Conservation (phyloP, 805 yeast species). For the Sungouiella thailandica region DNA sequence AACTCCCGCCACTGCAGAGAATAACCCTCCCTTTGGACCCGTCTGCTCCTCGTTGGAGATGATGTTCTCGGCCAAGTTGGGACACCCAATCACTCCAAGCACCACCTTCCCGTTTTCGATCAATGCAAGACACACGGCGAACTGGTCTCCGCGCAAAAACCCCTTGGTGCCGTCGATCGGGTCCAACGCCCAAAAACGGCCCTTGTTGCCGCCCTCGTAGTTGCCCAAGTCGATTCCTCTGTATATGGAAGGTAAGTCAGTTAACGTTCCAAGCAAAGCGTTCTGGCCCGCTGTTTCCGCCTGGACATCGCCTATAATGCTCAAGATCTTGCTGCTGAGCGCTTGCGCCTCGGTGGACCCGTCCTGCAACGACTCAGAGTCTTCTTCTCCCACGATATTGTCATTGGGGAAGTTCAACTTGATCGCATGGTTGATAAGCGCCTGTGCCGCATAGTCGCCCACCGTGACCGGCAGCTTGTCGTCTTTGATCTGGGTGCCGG, state of each 20-base stretch:
- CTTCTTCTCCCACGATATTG: constrained; percentile 92
- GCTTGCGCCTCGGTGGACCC: constrained; percentile 36
- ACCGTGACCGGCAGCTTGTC: constrained; percentile 94
- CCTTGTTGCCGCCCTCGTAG: constrained; percentile 70
- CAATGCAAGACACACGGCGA: constrained; percentile 90
- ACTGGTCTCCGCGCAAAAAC: constrained; percentile 91
- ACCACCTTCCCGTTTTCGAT: constrained; percentile 81
- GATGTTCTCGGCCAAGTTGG: constrained; percentile 66
- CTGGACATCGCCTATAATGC: constrained; percentile 54
- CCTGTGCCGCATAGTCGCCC: constrained; percentile 97
- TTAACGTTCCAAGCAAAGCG: constrained; percentile 37
- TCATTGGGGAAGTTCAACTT: constrained; percentile 76
- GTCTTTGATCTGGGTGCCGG: constrained; percentile 66
- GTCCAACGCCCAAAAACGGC: constrained; percentile 94
- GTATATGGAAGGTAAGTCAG: constrained; percentile 45
- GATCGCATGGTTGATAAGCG: constrained; percentile 81
- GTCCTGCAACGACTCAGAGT: constrained; percentile 57
- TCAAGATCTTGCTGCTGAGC: constrained; percentile 52
- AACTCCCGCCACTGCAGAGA: constrained; percentile 59
- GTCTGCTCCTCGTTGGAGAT: constrained; percentile 27
- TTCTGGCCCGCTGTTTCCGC: constrained; percentile 29
- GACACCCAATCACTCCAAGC: constrained; percentile 95
- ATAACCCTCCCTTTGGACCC: constrained; percentile 61
- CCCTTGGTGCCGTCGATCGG: constrained; percentile 99
- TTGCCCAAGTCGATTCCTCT: constrained; percentile 74